Evolutionary conservation across 2,329 filamentous ascomycete genomes (phyloP).

Genomic region (Tolypocladium nubicola): DNA sequence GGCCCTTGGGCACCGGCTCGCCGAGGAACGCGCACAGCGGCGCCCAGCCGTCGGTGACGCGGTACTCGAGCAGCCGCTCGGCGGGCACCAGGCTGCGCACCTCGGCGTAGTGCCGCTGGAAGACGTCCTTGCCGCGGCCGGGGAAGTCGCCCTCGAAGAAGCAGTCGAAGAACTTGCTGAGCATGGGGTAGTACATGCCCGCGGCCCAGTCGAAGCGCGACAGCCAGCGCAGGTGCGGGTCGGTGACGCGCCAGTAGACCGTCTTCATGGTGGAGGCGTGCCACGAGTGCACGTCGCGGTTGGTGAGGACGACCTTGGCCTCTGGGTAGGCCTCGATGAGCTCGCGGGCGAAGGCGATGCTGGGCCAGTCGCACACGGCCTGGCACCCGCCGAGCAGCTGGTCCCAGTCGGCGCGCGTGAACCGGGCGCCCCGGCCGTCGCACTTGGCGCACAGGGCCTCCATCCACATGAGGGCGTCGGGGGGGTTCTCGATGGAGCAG

Average conservation of each 20-base stretch:
- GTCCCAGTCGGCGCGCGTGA: conserved; percentile 59
- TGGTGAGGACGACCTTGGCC: conserved; percentile 60
- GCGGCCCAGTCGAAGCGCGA: conserved; percentile 47
- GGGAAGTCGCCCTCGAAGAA: conserved; percentile 61
- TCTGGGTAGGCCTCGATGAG: conserved; percentile 62
- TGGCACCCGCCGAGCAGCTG: conserved; percentile 55
- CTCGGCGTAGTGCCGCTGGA: conserved; percentile 29
- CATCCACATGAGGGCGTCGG: conserved; percentile 58
- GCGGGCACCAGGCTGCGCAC: conserved; percentile 19
- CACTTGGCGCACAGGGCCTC: conserved; percentile 51
- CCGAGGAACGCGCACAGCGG: conserved; percentile 25
- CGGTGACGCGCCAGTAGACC: conserved; percentile 55
- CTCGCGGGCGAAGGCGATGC: conserved; percentile 57
- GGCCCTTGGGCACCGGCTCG: conserved; percentile 19
- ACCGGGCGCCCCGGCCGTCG: conserved; percentile 23
- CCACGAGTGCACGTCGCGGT: conserved; percentile 56
- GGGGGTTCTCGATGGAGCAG: conserved; percentile 48
- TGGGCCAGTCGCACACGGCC: conserved; percentile 60
- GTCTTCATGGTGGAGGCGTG: conserved; percentile 53
- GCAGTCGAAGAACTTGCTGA: conserved; percentile 56
- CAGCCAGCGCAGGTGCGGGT: conserved; percentile 39
- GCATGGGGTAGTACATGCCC: conserved; percentile 59
- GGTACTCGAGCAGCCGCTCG: conserved; percentile 22
- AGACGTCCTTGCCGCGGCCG: conserved; percentile 53
- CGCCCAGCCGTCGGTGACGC: conserved; percentile 24